Conservation (phyloP, 176 grass and related monocot species). For the Avena insularis region DNA sequence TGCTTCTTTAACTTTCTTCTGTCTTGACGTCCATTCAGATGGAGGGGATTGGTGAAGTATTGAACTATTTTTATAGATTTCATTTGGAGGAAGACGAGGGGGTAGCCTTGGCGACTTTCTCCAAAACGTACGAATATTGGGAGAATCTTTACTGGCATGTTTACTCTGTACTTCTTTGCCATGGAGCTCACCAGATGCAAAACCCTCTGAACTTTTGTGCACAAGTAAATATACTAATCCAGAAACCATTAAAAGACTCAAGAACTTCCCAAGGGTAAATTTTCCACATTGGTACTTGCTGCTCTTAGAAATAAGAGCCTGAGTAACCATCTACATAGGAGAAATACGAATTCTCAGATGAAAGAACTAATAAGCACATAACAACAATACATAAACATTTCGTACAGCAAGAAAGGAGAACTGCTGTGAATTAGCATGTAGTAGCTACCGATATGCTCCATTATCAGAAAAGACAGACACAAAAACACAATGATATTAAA, state of each 20-base stretch:
- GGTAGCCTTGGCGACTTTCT: slow-evolving; percentile 83
- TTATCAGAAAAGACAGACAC: background rate
- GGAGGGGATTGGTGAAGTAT: slow-evolving; percentile 40
- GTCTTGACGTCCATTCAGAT: slow-evolving; percentile 63
- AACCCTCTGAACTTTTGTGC: slow-evolving; percentile 57
- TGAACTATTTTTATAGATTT: slow-evolving; percentile 71
- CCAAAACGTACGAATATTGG: slow-evolving; percentile 63
- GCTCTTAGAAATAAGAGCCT: slow-evolving; percentile 53
- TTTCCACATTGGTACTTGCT: slow-evolving; percentile 62
- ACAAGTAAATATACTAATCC: slow-evolving; percentile 71
- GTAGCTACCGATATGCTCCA: background rate
- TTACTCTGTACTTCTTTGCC: slow-evolving; percentile 45
- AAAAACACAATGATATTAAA: background rate
- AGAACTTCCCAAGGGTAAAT: slow-evolving; percentile 84
- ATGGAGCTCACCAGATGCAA: slow-evolving; percentile 51
- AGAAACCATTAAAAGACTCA: slow-evolving; percentile 77
- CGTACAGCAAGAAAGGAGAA: background rate
- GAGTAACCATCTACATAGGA: slow-evolving; percentile 56
- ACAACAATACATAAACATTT: slow-evolving; percentile 18
- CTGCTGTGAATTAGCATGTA: slow-evolving; percentile 23
- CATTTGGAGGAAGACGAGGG: slow-evolving; percentile 76
- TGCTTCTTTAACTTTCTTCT: slow-evolving; percentile 95
- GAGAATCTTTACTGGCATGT: slow-evolving; percentile 49
- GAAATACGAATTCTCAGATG: slow-evolving; percentile 37
- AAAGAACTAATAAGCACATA: slow-evolving; percentile 13